Evolutionary conservation across 352 stramenopile species (phyloP).

Genomic region (Phytophthora gonapodyides): DNA sequence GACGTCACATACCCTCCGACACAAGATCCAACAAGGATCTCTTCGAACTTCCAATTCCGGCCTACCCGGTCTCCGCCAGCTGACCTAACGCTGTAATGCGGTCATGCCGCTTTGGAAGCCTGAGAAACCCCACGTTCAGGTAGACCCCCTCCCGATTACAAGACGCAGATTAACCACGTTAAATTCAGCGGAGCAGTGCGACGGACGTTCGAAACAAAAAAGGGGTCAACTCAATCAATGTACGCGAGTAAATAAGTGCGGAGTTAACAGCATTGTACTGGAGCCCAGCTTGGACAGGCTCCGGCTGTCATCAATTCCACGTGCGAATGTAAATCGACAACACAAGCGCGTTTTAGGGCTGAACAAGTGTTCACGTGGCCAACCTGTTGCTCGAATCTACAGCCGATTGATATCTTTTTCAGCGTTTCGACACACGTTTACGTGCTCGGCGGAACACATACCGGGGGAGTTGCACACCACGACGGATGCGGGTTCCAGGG

Average conservation of each 20-base stretch:
- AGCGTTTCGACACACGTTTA: conserved; percentile 5
- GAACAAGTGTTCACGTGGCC: not conserved
- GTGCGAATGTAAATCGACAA: conserved; percentile 18
- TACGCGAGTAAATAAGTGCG: conserved; percentile 11
- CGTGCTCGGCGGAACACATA: conserved; percentile 15
- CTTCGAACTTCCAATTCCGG: not conserved
- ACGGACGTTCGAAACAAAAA: not conserved
- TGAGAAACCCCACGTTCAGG: not conserved
- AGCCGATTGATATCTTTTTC: conserved; percentile 11
- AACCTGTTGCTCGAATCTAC: conserved; percentile 4
- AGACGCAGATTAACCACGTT: too few species aligned
- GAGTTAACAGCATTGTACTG: conserved; percentile 7
- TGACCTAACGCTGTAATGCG: not conserved
- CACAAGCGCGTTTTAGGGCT: conserved; percentile 1
- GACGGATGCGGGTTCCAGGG: conserved; percentile 13
- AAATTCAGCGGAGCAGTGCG: not conserved
- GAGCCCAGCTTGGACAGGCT: not conserved
- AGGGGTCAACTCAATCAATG: conserved; percentile 15
- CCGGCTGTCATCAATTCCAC: not conserved
- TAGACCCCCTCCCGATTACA: too few species aligned
- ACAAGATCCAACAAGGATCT: conserved; percentile 16
- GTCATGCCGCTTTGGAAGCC: conserved; percentile 2
- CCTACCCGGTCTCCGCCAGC: not conserved
- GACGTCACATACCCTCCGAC: not conserved
- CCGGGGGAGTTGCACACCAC: conserved; percentile 10